A percentile compares a stretch with the other conserved stretches of the same genome.
phyloP scores from a whole-genome alignment of 2,329 filamentous ascomycete species.

The Sclerotinia minor region DNA sequence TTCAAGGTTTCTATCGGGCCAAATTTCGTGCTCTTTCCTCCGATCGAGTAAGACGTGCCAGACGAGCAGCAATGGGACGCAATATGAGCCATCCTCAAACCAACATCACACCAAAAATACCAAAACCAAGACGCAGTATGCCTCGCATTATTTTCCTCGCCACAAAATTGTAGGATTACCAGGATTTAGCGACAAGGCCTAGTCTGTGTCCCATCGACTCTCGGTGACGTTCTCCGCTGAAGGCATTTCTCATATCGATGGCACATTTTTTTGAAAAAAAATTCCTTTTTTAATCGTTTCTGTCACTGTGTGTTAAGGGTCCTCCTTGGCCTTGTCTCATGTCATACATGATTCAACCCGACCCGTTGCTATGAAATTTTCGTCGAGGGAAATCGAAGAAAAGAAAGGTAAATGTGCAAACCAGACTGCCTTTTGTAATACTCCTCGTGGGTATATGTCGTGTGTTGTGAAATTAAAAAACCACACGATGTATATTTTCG shows the following conservation, averaged over 20 bases:
- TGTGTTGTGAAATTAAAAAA: not conserved
- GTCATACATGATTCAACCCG: not conserved
- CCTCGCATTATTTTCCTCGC: not conserved
- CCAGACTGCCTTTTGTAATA: not conserved
- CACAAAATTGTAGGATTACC: not conserved
- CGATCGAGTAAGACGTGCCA: not conserved
- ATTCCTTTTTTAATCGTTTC: not conserved
- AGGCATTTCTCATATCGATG: not conserved
- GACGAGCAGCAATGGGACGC: not conserved
- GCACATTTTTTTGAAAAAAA: not conserved
- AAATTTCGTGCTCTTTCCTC: not conserved
- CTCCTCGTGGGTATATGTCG: not conserved
- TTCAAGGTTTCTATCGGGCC: not conserved
- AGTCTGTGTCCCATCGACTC: not conserved
- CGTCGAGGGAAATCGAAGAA: not conserved
- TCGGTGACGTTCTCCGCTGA: too few relatives aligned
- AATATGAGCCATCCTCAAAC: not conserved
- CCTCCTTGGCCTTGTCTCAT: not conserved
- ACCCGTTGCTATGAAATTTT: not conserved
- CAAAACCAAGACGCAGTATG: not conserved
- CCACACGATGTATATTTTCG: conserved; percentile 12
- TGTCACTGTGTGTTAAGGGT: not conserved
- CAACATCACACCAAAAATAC: not conserved
- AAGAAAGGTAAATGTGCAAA: not conserved
- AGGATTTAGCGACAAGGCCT: not conserved